Base-by-base conservation (phyloP, 352 stramenopile species). In the Vaucheria bursata region DNA sequence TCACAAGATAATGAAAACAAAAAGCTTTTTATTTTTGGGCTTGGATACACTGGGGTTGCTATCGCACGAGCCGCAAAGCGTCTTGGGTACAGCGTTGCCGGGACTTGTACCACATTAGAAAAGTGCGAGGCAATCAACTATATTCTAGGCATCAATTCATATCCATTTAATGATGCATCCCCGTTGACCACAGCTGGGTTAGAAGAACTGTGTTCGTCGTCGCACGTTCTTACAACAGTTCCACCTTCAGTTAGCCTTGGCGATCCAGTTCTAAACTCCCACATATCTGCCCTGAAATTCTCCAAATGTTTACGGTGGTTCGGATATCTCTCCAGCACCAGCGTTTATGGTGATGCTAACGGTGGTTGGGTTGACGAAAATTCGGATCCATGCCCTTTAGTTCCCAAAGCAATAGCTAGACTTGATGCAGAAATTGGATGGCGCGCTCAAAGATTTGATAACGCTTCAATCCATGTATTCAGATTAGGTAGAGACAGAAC, bases 331-430 rank as follows among this genome's bases (percentile, higher is more conserved):
- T 96, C 91, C 36, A 95, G 91, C 32, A 95, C 94, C 71, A 33
- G 90, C n/a, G 91, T 96, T n/a, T 96, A 96, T 78, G 91, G 91
- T 8, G 89, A 96, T 81, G 92, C 88, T 8, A 73, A 92, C 59
- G 91, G 91, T 36, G 81, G 87, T 0, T 89, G 85, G 40, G 90
- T 96, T 45, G 88, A 94, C 12, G 91, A 96, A 83, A 86, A 80
- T 1, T 87, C 88, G n/a, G 87, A 89, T 0, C 86, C 92, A 31
- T 73, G 85, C n/a, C 92, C 90, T 1, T 75, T 75, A 0, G 87
- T 92, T 8, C 79, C 76, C 33, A 85, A 91, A 34, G 93, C 87
- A 8, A 88, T 91, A 77, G 85, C 90, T 75, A 87, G 91, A 31
- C 91, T 93, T 67, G 79, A 77, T 31, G 90, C 88, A 1, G 91